These are phyloP conservation scores for Ustilago cynodontis DNA, from an alignment of 1,284 basidiomycete species.

Conservation along the genomic window DNA sequence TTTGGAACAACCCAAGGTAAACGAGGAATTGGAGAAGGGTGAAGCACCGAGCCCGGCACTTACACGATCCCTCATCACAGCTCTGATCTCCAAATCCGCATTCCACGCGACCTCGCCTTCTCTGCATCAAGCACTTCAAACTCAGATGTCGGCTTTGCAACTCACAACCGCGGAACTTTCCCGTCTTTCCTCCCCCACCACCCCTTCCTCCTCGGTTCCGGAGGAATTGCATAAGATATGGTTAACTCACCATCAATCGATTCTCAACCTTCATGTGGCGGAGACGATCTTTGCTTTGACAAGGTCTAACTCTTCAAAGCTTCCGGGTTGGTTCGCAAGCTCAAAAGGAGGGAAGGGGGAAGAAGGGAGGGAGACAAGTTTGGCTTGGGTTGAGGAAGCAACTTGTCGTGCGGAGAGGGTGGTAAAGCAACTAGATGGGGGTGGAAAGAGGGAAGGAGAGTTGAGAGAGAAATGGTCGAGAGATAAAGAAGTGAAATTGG, in stretches of 20 bases:
- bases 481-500: slow-evolving; percentile 13
- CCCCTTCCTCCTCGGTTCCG: slow-evolving; percentile 1
- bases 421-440: slow-evolving; percentile 6
- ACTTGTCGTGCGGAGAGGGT: slow-evolving; percentile 16
- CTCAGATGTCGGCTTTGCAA: slow-evolving; percentile 55
- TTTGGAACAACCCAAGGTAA: background rate
- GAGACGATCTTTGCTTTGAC: slow-evolving; percentile 63
- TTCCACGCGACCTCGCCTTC: slow-evolving; percentile 34
- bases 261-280: slow-evolving; percentile 58
- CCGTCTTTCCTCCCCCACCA: slow-evolving; percentile 7
- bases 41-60: slow-evolving; percentile 30
- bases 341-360: background rate
- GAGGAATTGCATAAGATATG: slow-evolving; percentile 51
- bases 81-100: slow-evolving; percentile 57
- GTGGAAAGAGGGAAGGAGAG: background rate
- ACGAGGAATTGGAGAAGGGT: background rate
- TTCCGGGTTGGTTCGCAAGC: background rate
- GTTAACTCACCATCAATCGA: slow-evolving; percentile 51
- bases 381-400: slow-evolving; percentile 43
- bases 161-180: slow-evolving; percentile 43
- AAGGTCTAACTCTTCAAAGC: background rate
- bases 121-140: slow-evolving; percentile 48
- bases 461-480: slow-evolving; percentile 15
- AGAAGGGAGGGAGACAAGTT: slow-evolving; percentile 1
- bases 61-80: slow-evolving; percentile 48